Evolutionary conservation across 2,329 filamentous ascomycete species (phyloP), one percentile per base, ranked within the genome.

Genomic region (Hymenotorrendiella dingleyae): DNA sequence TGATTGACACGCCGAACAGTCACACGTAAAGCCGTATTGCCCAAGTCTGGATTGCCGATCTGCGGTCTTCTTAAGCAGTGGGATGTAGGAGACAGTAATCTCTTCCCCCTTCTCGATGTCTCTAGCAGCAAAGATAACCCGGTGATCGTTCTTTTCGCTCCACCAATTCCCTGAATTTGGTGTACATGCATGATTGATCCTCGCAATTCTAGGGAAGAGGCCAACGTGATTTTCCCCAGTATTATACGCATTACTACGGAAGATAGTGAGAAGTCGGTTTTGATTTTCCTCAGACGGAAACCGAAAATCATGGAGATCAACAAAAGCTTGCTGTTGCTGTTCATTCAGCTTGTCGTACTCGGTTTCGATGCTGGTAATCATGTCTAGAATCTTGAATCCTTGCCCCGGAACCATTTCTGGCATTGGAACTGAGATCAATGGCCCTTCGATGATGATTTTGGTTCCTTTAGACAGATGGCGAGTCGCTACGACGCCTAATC

Each of bases 401-500:
- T 52, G 53, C 2, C 52, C 54, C 11, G 57, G 43, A 4, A 64
- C 47, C 43, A 62, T 38, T 39, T 46, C 17, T 6, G 61, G 56
- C 16, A 57, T 54, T 21, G 52, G 43, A 28, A 60, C 41, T 4
- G 52, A 45, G 44, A 70, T 55, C 3, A 69, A 60, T 0, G 67
- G 62, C 1, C 46, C 21, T 37, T 70, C 68, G 20, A 55, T 55
- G 10, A 70, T 56, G 39, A 71, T 64, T 22, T 61, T 61, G 2
- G 63, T 65, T 10, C 67, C 65, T 17, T 50, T 54, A 23, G 56
- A 42, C 32, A 71, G 63, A 16, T 36, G n/a, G 7, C 48, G 43
- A 4, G 55, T 48, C 1, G 67, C 67, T 44, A 70, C 61, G 40
- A 65, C 61, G 36, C 67, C 68, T 22, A 66, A 61, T 16, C 68